These are phyloP conservation scores for Fraxinus americana DNA, from an alignment of 257 asterid genomes.

Conservation along the genomic window DNA sequence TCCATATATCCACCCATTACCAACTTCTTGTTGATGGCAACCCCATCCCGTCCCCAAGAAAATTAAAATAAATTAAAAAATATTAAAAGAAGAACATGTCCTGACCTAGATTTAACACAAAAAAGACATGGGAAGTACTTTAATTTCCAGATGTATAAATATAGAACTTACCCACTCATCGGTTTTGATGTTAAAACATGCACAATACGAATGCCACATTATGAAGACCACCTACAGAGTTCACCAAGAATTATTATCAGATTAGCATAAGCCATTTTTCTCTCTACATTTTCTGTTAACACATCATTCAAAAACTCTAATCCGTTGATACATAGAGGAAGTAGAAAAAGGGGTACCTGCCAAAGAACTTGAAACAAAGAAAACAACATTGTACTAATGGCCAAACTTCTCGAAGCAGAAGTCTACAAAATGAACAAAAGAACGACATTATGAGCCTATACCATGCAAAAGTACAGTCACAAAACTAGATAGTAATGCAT, in stretches of 20 bases:
- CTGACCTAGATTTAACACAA: too few species aligned
- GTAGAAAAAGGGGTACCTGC: slow-evolving; percentile 43
- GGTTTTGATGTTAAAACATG: slow-evolving; percentile 52
- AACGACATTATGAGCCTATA: slow-evolving; percentile 1
- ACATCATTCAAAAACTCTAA: neutral
- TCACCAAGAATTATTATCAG: slow-evolving; percentile 9
- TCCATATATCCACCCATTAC: neutral
- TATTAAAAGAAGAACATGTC: too few species aligned
- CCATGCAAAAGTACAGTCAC: neutral
- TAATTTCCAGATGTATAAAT: too few species aligned
- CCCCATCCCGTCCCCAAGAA: neutral
- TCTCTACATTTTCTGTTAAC: too few species aligned
- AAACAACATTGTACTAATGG: slow-evolving; percentile 42
- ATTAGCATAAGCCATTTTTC: neutral
- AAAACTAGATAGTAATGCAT: slow-evolving; percentile 12
- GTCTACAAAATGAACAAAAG: slow-evolving; percentile 26
- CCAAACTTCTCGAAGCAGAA: slow-evolving; percentile 30
- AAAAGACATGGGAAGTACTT: too few species aligned
- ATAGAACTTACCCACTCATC: slow-evolving; percentile 56
- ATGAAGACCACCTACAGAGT: slow-evolving; percentile 47
- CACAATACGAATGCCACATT: slow-evolving; percentile 53
- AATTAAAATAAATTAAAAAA: too few species aligned
- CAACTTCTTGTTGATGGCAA: neutral
- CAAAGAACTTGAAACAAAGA: slow-evolving; percentile 51
- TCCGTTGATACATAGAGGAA: neutral